Evolutionary conservation across 768 basidiomycete species (phyloP), one percentile per base, ranked within the genome.

Genomic region (Trametes gibbosa): DNA sequence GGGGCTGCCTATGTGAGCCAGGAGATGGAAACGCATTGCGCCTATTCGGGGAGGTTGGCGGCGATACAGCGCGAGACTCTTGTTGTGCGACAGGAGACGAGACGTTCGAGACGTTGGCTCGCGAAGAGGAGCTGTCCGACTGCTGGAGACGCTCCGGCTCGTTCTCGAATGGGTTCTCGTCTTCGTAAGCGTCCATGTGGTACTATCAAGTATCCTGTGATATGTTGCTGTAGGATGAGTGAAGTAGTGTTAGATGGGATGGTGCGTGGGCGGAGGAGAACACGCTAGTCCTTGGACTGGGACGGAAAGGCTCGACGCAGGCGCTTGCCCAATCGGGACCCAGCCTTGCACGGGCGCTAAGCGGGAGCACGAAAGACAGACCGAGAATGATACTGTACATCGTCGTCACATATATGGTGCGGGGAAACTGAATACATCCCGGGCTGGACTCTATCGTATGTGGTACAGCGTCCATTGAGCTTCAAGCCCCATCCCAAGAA

Each of bases 31-130:
- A 82, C 29, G 70, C 61, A 42, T 80, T 80, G 10, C 78, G 75
- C 50, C 72, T 75, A 29, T 67, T 56, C 5, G 81, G 75, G 17
- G 79, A 76, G 24, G 74, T 67, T 17, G 86, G 79, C 17, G 84
- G 79, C 34, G 82, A 75, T 21, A 77, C 21, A n/a, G 47, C 40
- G 19, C 53, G 50, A 76, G 58, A 74, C 71, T 53, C 81, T 65
- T 50, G 79, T 61, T 61, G 75, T 71, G 56, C 78, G 75, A 53
- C 52, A 6, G 85, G 85, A 16, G 88, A 87, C 50, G 84, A 77
- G 3, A 86, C 81, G 10, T 82, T 84, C 46, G 83, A 85, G 34
- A 84, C 72, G 62, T 82, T 79, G 37, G 83, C 76, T 52, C 80
- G 77, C 46, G 80, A 78, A 6, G 84, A 84, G 2, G 85, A 85